phyloP scores from a whole-genome alignment of 176 grass and related monocot species.

The Neostapfia colusana region DNA sequence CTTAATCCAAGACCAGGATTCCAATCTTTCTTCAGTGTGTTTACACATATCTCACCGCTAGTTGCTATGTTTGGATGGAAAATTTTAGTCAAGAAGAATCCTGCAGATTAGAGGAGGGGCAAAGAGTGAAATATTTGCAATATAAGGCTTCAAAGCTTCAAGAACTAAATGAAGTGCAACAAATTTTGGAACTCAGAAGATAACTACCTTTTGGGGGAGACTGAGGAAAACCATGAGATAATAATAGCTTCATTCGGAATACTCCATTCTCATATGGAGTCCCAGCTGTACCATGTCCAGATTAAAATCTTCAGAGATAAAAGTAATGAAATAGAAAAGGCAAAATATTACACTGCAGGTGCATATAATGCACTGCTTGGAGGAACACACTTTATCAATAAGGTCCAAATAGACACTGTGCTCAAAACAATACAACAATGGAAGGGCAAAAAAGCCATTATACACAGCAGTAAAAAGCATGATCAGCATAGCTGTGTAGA shows the following conservation, averaged over 20 bases:
- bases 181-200: constrained; percentile 47
- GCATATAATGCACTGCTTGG: not conserved
- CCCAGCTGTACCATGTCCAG: constrained; percentile 52
- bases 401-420: not conserved
- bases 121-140: not conserved
- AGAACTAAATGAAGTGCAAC: constrained; percentile 8
- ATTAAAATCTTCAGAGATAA: constrained; percentile 2
- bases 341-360: not conserved
- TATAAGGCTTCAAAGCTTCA: constrained; percentile 1
- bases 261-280: constrained; percentile 95
- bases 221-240: constrained; percentile 78
- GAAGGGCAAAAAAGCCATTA: not conserved
- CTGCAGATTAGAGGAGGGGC: constrained; percentile 42
- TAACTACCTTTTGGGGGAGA: constrained; percentile 82
- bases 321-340: constrained; percentile 10
- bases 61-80: constrained; percentile 97
- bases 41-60: constrained; percentile 96
- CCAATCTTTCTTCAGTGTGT: constrained; percentile 96
- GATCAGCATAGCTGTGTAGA: not conserved
- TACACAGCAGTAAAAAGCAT: not conserved
- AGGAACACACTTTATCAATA: not conserved
- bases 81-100: constrained; percentile 82
- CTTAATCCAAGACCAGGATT: constrained; percentile 83
- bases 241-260: constrained; percentile 90
- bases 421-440: not conserved